These are phyloP conservation scores for Sphaerostilbella broomeana DNA, from an alignment of 2,329 filamentous ascomycete genomes.

Conservation along the genomic window DNA sequence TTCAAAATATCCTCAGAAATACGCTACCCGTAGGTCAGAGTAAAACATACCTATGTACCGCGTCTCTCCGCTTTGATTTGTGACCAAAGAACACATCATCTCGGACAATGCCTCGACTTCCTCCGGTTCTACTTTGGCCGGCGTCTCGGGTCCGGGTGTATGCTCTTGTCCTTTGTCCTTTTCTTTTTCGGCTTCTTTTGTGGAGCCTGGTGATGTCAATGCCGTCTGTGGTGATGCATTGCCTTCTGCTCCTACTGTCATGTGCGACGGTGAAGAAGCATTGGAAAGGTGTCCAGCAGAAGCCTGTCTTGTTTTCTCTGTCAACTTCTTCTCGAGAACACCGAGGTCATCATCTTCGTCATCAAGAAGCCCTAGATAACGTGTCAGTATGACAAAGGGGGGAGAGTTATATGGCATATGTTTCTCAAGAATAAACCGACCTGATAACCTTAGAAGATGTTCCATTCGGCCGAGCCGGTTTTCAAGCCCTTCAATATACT, in stretches of 20 bases:
- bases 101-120: constrained; percentile 87
- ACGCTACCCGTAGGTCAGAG: neutral
- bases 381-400: constrained; percentile 11
- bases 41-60: constrained; percentile 74
- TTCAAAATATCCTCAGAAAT: neutral
- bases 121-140: no score
- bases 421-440: constrained; percentile 25
- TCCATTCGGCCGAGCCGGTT: constrained; percentile 96
- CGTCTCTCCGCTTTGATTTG: constrained; percentile 89
- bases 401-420: neutral
- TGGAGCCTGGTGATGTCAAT: constrained; percentile 47
- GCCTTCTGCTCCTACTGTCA: constrained; percentile 37
- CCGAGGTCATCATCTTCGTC: constrained; percentile 84
- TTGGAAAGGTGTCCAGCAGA: constrained; percentile 42
- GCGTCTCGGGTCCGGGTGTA: constrained; percentile 34
- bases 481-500: constrained; percentile 95
- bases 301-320: constrained; percentile 49
- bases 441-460: constrained; percentile 77
- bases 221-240: constrained; percentile 43
- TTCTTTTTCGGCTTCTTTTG: constrained; percentile 34
- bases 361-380: constrained; percentile 58
- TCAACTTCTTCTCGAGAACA: constrained; percentile 71
- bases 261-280: constrained; percentile 46
- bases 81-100: constrained; percentile 98
- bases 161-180: constrained; percentile 28